These are phyloP conservation scores for Mortierella sp. DNA, from an alignment of 371 early-diverging fungal genomes.

Conservation along the genomic window DNA sequence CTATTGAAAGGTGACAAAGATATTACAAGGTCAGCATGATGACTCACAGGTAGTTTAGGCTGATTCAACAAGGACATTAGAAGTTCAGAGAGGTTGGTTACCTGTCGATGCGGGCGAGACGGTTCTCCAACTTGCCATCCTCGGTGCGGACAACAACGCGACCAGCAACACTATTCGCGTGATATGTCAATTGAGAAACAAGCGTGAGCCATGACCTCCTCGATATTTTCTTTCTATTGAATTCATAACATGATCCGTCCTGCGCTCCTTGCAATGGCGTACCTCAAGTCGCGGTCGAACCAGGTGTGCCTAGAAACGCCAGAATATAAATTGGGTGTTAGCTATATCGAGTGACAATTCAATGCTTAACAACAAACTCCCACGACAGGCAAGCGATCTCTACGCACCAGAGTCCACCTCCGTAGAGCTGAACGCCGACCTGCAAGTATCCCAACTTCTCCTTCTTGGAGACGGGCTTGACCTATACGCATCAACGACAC, in stretches of 20 bases:
- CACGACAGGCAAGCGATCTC: background rate
- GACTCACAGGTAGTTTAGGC: background rate
- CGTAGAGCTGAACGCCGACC: slow-evolving; percentile 93
- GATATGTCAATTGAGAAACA: background rate
- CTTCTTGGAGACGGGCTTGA: slow-evolving; percentile 96
- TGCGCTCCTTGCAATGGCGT: background rate
- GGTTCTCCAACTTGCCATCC: slow-evolving; percentile 78
- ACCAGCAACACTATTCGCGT: slow-evolving; percentile 84
- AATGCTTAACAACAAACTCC: too few species aligned
- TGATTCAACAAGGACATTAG: background rate
- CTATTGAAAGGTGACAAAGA: slow-evolving; percentile 18
- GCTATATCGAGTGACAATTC: background rate
- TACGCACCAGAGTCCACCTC: slow-evolving; percentile 92
- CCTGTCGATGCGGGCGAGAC: slow-evolving; percentile 83
- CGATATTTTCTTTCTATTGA: background rate
- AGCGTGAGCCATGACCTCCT: background rate
- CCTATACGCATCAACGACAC: slow-evolving; percentile 54
- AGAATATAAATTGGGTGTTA: background rate
- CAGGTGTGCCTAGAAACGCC: slow-evolving; percentile 88
- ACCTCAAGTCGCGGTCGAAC: slow-evolving; percentile 96
- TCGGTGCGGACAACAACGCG: slow-evolving; percentile 86
- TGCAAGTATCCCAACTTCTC: slow-evolving; percentile 87
- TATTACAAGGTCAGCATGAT: background rate
- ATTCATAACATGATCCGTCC: background rate
- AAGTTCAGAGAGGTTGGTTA: slow-evolving; percentile 29